A percentile compares a stretch with the other conserved stretches of the same genome.
These are phyloP conservation scores for Zopfochytrium polystomum DNA, from an alignment of 371 early-diverging fungal species.

Conservation along the genomic window DNA sequence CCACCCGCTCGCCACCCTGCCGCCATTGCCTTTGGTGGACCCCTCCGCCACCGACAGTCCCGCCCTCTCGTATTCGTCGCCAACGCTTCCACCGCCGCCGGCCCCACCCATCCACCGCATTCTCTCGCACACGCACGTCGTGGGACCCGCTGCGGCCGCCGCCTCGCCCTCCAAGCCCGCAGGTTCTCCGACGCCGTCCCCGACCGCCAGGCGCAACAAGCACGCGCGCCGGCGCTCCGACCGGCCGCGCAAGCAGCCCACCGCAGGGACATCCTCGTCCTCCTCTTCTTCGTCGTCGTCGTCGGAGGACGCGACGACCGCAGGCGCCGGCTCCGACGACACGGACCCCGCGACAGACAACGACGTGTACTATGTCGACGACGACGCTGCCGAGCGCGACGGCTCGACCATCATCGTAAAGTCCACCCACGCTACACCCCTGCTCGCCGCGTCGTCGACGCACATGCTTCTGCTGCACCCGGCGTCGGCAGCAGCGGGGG, in stretches of 20 bases:
- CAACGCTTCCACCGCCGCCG: not conserved
- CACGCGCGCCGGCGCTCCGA: not conserved
- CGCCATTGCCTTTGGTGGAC: no score
- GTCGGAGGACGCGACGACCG: conserved; percentile 2
- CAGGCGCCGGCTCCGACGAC: not conserved
- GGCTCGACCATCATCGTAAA: no score
- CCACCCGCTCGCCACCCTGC: no score
- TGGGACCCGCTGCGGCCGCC: not conserved
- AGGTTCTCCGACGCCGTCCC: no score
- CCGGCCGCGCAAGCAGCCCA: not conserved
- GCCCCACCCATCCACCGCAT: conserved; percentile 5
- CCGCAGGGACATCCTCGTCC: not conserved
- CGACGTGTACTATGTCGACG: no score
- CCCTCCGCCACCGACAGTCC: not conserved
- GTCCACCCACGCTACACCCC: no score
- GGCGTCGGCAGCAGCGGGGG: no score
- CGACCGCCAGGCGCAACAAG: not conserved
- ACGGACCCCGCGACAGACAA: no score
- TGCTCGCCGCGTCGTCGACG: no score
- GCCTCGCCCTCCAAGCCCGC: not conserved
- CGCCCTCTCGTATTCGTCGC: not conserved
- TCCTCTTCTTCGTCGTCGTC: no score
- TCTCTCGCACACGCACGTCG: conserved; percentile 13
- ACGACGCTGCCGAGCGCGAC: no score
- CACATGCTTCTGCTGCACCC: conserved; percentile 1